Evolutionary conservation across 2,329 filamentous ascomycete genomes (phyloP).

Genomic region (Alternaria arborescens): DNA sequence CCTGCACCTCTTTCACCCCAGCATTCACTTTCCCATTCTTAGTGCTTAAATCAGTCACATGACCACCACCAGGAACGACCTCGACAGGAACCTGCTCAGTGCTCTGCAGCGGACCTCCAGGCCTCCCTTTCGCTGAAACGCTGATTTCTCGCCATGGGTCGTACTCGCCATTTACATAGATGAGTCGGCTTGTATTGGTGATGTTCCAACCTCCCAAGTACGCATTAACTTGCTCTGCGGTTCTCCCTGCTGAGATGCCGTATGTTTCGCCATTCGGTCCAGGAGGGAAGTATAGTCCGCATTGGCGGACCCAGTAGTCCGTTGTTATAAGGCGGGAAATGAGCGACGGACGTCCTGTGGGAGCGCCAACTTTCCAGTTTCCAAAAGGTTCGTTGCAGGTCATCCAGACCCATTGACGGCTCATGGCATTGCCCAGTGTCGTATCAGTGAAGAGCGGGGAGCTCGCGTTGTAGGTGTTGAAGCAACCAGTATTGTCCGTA

Average conservation of each 20-base stretch:
- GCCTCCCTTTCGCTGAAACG: background rate
- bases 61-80: background rate
- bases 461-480: background rate
- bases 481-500: background rate
- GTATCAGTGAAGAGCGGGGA: background rate
- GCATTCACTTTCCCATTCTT: slow-evolving; percentile 1
- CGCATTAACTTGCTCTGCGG: background rate
- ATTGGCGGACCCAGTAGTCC: background rate
- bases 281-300: background rate
- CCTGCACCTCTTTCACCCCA: background rate
- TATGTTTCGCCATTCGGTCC: slow-evolving; percentile 3
- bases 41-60: background rate
- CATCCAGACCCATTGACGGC: slow-evolving; percentile 1
- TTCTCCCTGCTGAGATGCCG: background rate
- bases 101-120: slow-evolving; percentile 1
- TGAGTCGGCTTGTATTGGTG: background rate
- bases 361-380: slow-evolving; percentile 1
- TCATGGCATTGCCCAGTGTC: background rate
- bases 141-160: background rate
- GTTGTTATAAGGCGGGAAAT: background rate
- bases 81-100: background rate
- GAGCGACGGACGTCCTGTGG: background rate
- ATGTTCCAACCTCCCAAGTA: background rate
- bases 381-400: background rate
- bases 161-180: background rate